These are phyloP conservation scores for Scleroderma bovista DNA, from an alignment of 768 basidiomycete species.

Conservation along the genomic window DNA sequence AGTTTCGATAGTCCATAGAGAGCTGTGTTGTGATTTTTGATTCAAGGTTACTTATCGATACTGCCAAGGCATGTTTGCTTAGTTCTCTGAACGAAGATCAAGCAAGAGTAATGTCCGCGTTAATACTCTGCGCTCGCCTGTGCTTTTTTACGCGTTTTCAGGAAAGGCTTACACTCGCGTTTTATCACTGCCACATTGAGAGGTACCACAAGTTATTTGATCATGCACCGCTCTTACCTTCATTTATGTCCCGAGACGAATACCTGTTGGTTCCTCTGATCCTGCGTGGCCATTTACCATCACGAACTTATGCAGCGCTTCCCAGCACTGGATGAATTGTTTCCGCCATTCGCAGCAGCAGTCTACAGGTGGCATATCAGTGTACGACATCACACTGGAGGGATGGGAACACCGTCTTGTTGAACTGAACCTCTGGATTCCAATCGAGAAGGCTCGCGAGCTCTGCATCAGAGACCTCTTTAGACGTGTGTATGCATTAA, in stretches of 20 bases:
- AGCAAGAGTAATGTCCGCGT: constrained; percentile 47
- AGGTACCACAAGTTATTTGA: constrained; percentile 62
- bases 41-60: constrained; percentile 87
- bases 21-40: constrained; percentile 10
- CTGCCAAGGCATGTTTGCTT: constrained; percentile 92
- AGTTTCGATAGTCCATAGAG: constrained; percentile 6
- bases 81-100: constrained; percentile 93
- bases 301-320: constrained; percentile 67
- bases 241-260: constrained; percentile 65
- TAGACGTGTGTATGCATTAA: constrained; percentile 56
- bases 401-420: constrained; percentile 67
- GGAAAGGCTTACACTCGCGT: constrained; percentile 84
- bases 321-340: constrained; percentile 67
- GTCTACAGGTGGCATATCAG: constrained; percentile 69
- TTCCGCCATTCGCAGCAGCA: constrained; percentile 74
- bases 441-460: constrained; percentile 84
- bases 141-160: constrained; percentile 27
- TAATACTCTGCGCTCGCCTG: neutral
- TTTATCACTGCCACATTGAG: constrained; percentile 71
- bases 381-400: constrained; percentile 78
- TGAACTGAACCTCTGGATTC: constrained; percentile 83
- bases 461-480: constrained; percentile 81
- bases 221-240: neutral
- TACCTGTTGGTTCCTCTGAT: constrained; percentile 88
- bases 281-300: constrained; percentile 82